Conservation (phyloP, 495 filamentous ascomycete genomes). For the Letharia columbiana region DNA sequence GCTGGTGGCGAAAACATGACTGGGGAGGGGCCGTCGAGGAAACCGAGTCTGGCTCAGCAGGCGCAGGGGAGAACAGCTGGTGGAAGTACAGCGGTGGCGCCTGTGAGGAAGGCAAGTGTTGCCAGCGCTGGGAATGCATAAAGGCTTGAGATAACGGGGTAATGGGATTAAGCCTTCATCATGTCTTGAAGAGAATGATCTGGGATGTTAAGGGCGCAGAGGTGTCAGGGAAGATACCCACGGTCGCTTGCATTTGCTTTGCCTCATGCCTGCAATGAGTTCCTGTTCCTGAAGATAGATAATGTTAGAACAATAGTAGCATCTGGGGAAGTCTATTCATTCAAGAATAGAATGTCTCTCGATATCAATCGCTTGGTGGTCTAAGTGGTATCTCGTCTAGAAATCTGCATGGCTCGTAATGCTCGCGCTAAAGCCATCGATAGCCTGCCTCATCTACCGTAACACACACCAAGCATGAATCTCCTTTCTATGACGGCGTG, state of each 20-base stretch:
- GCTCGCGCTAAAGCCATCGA: not conserved
- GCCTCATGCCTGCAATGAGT: not conserved
- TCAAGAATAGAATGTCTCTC: not conserved
- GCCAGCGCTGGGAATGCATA: slow-evolving; percentile 14
- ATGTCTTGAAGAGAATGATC: not conserved
- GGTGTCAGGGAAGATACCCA: slow-evolving; percentile 15
- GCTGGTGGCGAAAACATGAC: slow-evolving; percentile 7
- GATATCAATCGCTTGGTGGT: not conserved
- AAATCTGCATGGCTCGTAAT: not conserved
- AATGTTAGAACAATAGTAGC: not conserved
- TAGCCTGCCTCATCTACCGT: not conserved
- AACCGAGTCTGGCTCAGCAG: slow-evolving; percentile 17
- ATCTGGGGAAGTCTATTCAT: not conserved
- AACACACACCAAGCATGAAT: not conserved
- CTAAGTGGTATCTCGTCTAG: slow-evolving; percentile 14
- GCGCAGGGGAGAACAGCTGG: slow-evolving; percentile 1
- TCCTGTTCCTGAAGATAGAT: not conserved
- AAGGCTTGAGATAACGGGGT: not conserved
- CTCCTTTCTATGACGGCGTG: not conserved
- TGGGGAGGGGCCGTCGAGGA: slow-evolving; percentile 13
- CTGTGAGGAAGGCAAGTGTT: slow-evolving; percentile 18
- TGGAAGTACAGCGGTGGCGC: slow-evolving; percentile 8
- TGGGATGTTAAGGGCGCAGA: not conserved
- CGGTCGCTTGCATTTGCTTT: not conserved
- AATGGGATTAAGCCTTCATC: not conserved